phyloP scores from a whole-genome alignment of 2,329 filamentous ascomycete genomes.

The Fusarium buxicola region DNA sequence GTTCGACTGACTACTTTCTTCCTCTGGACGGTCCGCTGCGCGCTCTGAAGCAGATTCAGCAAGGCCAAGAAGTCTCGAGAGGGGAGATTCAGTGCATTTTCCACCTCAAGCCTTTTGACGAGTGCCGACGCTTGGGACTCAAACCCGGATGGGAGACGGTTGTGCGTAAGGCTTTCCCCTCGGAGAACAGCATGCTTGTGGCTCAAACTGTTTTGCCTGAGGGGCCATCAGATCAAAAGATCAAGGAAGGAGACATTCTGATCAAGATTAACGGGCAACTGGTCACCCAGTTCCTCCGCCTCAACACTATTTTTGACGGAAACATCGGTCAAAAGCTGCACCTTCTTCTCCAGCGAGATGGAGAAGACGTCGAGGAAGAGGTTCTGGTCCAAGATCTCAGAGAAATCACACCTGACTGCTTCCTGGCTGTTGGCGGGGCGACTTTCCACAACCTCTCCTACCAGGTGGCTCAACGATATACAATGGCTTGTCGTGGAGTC shows the following conservation, averaged over 20 bases:
- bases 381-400: slow-evolving; percentile 89
- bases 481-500: slow-evolving; percentile 91
- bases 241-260: slow-evolving; percentile 91
- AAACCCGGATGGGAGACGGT: slow-evolving; percentile 86
- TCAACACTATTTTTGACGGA: slow-evolving; percentile 90
- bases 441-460: slow-evolving; percentile 97
- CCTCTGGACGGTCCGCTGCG: slow-evolving; percentile 90
- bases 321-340: slow-evolving; percentile 81
- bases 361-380: slow-evolving; percentile 85
- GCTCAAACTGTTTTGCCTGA: slow-evolving; percentile 93
- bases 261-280: slow-evolving; percentile 93
- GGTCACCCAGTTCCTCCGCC: slow-evolving; percentile 88
- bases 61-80: slow-evolving; percentile 78
- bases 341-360: slow-evolving; percentile 87
- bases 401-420: slow-evolving; percentile 93
- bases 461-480: slow-evolving; percentile 93
- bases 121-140: slow-evolving; percentile 89
- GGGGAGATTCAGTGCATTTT: slow-evolving; percentile 98
- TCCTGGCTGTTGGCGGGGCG: slow-evolving; percentile 91
- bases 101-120: slow-evolving; percentile 95
- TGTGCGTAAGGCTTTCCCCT: slow-evolving; percentile 83
- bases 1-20: slow-evolving; percentile 96
- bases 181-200: slow-evolving; percentile 95
- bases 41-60: slow-evolving; percentile 85
- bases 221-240: slow-evolving; percentile 83